A percentile compares a stretch with the other conserved stretches of the same genome.
phyloP scores from a whole-genome alignment of 495 filamentous ascomycete genomes.

The Aspergillus egyptiacus region DNA sequence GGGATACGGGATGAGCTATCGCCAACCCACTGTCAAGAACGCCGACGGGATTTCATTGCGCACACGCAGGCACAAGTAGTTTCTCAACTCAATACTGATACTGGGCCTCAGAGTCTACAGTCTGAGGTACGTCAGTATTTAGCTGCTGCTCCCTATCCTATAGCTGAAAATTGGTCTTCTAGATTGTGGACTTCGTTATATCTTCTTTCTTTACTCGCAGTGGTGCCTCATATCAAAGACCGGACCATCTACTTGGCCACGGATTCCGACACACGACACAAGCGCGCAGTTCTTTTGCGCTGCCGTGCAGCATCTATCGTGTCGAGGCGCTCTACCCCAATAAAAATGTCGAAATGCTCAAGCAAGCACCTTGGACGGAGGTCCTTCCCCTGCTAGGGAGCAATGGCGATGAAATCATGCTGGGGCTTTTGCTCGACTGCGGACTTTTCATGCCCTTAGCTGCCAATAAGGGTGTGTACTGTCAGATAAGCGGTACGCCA shows the following conservation, averaged over 20 bases:
- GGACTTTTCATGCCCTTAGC: conserved; percentile 67
- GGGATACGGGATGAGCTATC: conserved; percentile 40
- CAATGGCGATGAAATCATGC: conserved; percentile 76
- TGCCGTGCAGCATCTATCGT: conserved; percentile 45
- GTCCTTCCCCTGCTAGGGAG: conserved; percentile 65
- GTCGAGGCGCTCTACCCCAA: conserved; percentile 57
- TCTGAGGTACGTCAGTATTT: conserved; percentile 48
- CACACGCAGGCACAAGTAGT: conserved; percentile 45
- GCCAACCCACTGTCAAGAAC: conserved; percentile 32
- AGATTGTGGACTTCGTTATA: conserved; percentile 85
- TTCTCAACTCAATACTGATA: conserved; percentile 33
- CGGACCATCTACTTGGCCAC: conserved; percentile 70
- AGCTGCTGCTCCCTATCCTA: neutral
- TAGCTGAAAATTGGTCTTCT: conserved; percentile 13
- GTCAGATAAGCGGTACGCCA: conserved; percentile 67
- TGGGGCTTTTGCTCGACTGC: conserved; percentile 70
- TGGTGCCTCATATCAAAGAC: conserved; percentile 41
- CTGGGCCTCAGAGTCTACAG: conserved; percentile 41
- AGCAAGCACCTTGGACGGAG: conserved; percentile 64
- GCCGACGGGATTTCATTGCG: conserved; percentile 51
- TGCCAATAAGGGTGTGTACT: conserved; percentile 54
- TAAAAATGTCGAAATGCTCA: conserved; percentile 61
- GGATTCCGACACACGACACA: conserved; percentile 53
- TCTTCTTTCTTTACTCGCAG: conserved; percentile 62
- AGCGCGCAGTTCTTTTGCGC: conserved; percentile 22